Evolutionary conservation across 805 yeast species (phyloP).

Genomic region (Danielia reshetovae): DNA sequence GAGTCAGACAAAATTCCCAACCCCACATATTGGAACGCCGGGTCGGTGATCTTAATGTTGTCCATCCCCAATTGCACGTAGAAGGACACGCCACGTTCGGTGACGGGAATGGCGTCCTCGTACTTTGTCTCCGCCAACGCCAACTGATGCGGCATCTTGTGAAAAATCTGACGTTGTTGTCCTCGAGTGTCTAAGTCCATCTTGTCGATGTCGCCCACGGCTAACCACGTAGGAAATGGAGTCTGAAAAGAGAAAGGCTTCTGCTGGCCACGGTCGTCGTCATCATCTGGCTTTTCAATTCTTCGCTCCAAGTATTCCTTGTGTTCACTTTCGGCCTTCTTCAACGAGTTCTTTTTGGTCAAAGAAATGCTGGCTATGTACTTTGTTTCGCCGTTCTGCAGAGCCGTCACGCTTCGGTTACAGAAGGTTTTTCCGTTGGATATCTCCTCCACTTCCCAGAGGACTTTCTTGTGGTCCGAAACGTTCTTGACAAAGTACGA

Average conservation of each 20-base stretch:
- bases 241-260: slow-evolving; percentile 34
- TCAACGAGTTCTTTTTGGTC: slow-evolving; percentile 28
- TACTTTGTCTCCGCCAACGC: slow-evolving; percentile 23
- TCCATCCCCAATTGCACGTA: slow-evolving; percentile 24
- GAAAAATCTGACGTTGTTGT: slow-evolving; percentile 14
- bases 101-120: slow-evolving; percentile 20
- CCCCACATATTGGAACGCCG: slow-evolving; percentile 45
- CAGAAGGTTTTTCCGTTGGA: slow-evolving; percentile 34
- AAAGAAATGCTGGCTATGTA: slow-evolving; percentile 35
- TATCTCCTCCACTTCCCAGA: slow-evolving; percentile 31
- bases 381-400: slow-evolving; percentile 26
- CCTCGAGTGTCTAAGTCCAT: slow-evolving; percentile 6
- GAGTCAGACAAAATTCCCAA: slow-evolving; percentile 59
- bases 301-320: slow-evolving; percentile 14
- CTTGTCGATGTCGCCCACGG: slow-evolving; percentile 12
- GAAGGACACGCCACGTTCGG: slow-evolving; percentile 26
- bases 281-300: slow-evolving; percentile 18
- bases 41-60: slow-evolving; percentile 14
- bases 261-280: slow-evolving; percentile 18
- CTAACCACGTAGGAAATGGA: slow-evolving; percentile 29
- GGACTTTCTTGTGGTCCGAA: slow-evolving; percentile 25
- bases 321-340: slow-evolving; percentile 18
- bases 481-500: slow-evolving; percentile 38
- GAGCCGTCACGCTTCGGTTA: slow-evolving; percentile 28
- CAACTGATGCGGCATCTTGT: slow-evolving; percentile 32